Conservation (phyloP, 164 flowering plant genomes). For the Sedum album region DNA sequence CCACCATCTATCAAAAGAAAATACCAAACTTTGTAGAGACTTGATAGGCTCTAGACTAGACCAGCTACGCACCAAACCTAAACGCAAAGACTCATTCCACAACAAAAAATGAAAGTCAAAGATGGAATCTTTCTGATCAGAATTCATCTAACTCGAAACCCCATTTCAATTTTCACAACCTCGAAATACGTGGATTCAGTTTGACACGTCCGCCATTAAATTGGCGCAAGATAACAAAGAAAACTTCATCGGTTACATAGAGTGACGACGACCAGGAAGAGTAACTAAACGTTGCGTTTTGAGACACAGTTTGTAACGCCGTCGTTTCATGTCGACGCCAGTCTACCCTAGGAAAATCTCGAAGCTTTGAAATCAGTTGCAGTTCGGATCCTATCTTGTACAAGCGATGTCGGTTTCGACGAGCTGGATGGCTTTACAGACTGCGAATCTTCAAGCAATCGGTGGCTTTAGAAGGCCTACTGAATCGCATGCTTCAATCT, state of each 20-base stretch:
- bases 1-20: not conserved
- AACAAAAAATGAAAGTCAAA: not conserved
- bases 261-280: not conserved
- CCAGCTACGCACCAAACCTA: not conserved
- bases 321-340: not conserved
- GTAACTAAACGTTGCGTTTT: not conserved
- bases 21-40: not conserved
- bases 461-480: not conserved
- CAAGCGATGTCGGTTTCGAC: not conserved
- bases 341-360: not conserved
- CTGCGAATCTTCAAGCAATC: not conserved
- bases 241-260: too few relatives aligned
- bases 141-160: conserved; percentile 1
- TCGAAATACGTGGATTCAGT: not conserved
- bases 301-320: not conserved
- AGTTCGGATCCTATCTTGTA: not conserved
- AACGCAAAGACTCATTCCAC: not conserved
- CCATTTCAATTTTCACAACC: not conserved
- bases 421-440: not conserved
- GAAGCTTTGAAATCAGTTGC: not conserved
- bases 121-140: not conserved
- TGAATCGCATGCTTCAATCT: not conserved
- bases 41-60: not conserved
- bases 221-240: not conserved
- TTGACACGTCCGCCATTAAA: not conserved